phyloP scores from a whole-genome alignment of 768 basidiomycete genomes.

The Auriscalpium microsporum region DNA sequence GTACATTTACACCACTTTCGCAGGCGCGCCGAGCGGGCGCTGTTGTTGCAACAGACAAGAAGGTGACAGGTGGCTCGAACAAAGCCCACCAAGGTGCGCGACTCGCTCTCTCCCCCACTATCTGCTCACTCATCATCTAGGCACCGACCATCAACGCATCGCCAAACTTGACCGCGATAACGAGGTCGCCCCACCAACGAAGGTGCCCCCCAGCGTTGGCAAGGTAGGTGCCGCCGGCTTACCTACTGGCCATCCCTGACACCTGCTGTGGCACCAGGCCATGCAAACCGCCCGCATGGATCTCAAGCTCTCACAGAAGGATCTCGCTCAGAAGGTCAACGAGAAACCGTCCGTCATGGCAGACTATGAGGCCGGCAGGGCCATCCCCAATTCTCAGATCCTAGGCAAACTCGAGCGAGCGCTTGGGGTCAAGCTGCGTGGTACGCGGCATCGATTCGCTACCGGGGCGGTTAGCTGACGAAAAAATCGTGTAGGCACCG shows the following conservation, averaged over 20 bases:
- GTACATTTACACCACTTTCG: conserved; percentile 5
- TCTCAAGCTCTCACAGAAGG: conserved; percentile 80
- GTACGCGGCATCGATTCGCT: conserved; percentile 30
- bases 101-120: background rate
- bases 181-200: conserved; percentile 87
- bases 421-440: conserved; percentile 84
- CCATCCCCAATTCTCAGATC: conserved; percentile 80
- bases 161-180: conserved; percentile 93
- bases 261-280: conserved; percentile 38
- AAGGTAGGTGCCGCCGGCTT: conserved; percentile 40
- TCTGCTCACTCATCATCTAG: conserved; percentile 29
- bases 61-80: conserved; percentile 57
- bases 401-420: conserved; percentile 82
- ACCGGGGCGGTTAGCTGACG: background rate
- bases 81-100: conserved; percentile 62
- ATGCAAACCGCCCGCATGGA: conserved; percentile 77
- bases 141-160: conserved; percentile 88
- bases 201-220: conserved; percentile 64
- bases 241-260: conserved; percentile 2
- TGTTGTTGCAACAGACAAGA: conserved; percentile 80
- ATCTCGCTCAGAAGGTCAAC: conserved; percentile 87
- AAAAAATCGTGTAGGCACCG: conserved; percentile 37
- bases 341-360: conserved; percentile 84
- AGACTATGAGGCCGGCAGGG: conserved; percentile 85
- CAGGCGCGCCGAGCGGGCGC: conserved; percentile 72